phyloP scores from a whole-genome alignment of 345 rosid species.

The rapeseed (Brassica napus) region DNA sequence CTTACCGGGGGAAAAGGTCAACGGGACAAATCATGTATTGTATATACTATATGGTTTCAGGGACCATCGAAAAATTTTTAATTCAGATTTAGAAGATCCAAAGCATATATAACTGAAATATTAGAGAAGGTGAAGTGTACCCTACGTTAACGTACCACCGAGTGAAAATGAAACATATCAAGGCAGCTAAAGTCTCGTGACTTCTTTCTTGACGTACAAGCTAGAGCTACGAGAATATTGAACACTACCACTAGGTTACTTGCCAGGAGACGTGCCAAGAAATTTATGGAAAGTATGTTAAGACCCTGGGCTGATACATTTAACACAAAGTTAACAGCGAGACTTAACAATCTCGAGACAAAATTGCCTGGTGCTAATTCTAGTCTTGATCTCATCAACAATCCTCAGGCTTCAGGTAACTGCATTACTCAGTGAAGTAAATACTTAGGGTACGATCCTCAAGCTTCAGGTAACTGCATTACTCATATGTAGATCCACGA shows the following conservation, averaged over 20 bases:
- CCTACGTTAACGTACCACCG: constrained; percentile 7
- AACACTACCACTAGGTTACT: constrained; percentile 30
- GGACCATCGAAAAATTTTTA: neutral
- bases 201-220: constrained; percentile 16
- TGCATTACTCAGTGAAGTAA: neutral
- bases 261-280: constrained; percentile 9
- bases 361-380: constrained; percentile 33
- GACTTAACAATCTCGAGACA: constrained; percentile 28
- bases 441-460: neutral
- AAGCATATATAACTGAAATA: neutral
- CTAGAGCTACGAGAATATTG: neutral
- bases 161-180: neutral
- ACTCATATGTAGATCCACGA: no score
- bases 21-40: neutral
- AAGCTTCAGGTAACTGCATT: no score
- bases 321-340: constrained; percentile 11
- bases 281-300: constrained; percentile 32
- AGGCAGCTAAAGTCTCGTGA: neutral
- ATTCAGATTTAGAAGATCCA: neutral
- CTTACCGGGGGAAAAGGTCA: neutral
- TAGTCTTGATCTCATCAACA: constrained; percentile 6
- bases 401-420: constrained; percentile 43
- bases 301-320: constrained; percentile 7
- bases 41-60: neutral
- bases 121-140: neutral